Base-by-base conservation (phyloP, 2,329 filamentous ascomycete species). In the Trichoderma oligosporum region DNA sequence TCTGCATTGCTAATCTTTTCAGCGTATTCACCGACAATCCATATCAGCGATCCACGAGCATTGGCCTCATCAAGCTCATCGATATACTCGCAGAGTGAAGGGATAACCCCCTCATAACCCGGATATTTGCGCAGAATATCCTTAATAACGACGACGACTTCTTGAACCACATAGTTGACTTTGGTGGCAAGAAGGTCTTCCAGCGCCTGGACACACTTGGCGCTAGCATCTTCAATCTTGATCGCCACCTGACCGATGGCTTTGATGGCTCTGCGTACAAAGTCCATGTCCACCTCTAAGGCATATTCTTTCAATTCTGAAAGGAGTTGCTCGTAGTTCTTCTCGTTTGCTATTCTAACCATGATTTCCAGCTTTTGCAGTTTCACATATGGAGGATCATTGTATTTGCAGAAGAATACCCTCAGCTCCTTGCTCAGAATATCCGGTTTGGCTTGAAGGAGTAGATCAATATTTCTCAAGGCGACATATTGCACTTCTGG, bases 381-480 rank as follows among this genome's bases (percentile, higher is more conserved):
- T 74, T 99, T 99, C 67, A 99, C 86, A 71, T 99, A 99, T 20
- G 91, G 91, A 1, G 94, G 93, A 66, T 99, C 94, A 70, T 97
- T 97, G 78, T 99, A 99, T 76, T 99, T 99, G 86, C 94, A 99
- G 77, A 99, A 99, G 77, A 99, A 99, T 7, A 99, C 94, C 42
- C 94, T 85, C 67, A 99, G 85, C 73, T 99, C 94, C 73, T 97
- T 97, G 79, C 90, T 96, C 8, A 99, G 81, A 56, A 99, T 97
- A 64, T 96, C 92, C 9, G 94, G 91, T 72, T 97, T 93, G 65
- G 95, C 94, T 73, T 99, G 94, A 24, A 99, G 81, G 5, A 99
- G 80, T 31, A 99, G 83, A 65, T 99, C 94, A 67, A 99, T 99
- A 72, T 99, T 99, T 62, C 93, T 82, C 48, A 99, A 77, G 12